Evolutionary conservation across 2,329 filamentous ascomycete genomes (phyloP), one percentile per base, ranked within the genome.

Genomic region (Phoma herbarum): DNA sequence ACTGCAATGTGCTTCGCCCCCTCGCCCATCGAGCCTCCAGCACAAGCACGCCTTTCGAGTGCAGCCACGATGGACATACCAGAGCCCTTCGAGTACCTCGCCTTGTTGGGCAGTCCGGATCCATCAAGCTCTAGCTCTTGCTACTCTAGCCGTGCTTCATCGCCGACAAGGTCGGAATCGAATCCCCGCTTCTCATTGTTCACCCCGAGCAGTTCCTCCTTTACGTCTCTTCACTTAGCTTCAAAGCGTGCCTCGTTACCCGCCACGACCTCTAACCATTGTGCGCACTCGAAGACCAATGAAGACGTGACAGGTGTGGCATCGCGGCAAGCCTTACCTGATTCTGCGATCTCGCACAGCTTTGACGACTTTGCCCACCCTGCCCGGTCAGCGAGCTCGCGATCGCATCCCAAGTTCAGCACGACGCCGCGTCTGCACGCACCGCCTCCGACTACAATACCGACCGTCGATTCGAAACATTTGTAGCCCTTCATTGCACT

Each of bases 381-480:
- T 52, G 47, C 47, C 25, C 35, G 57, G 16, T 60, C 52, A 11
- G 35, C 42, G 12, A 60, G 57, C 35, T 51, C 35, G 16, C 37
- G 28, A 16, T 55, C 42, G 16, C 57, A 48, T 44, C 57, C 57
- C 4, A 60, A 60, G 22, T 60, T 56, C 37, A 60, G 57, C 37
- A 60, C 57, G 20, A 55, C 57, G 28, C 57, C 57, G 9, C 51
- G 51, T 10, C 28, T 60, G 16, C 42, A 60, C 39, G 46, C 52
- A 31, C 10, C 51, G 8, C 47, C 46, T 43, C 25, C 35, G 10
- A 52, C 46, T 33, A 14, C 43, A 10, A 11, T 37, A 28, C 18
- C 56, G 9, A 23, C 37, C 3, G 9, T 8, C 8, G 29, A 6
- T 25, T 18, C 5, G 5, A 18, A 12, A 3, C 11, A n/a, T 14